These are phyloP conservation scores for Erodium trifolium DNA, from an alignment of 441 rosid species.

Conservation along the genomic window DNA sequence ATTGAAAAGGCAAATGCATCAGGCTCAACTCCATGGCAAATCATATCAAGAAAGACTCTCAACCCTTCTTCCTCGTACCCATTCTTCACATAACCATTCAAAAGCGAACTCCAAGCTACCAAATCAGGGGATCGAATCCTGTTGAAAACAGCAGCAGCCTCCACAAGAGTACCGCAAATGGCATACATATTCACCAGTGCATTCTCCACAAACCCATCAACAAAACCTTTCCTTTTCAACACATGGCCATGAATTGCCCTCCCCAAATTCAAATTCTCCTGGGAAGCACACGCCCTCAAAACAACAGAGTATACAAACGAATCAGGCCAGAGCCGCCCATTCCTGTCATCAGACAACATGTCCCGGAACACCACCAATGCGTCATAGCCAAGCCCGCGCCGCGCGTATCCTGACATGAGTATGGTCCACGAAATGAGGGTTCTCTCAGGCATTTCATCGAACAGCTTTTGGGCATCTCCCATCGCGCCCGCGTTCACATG, in stretches of 20 bases:
- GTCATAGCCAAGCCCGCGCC: constrained; percentile 19
- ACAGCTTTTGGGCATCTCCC: constrained; percentile 20
- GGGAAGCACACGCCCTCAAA: constrained; percentile 21
- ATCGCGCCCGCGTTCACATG: constrained; percentile 20
- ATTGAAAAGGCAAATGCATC: constrained; percentile 26
- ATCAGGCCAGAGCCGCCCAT: constrained; percentile 17
- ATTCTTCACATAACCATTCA: constrained; percentile 24
- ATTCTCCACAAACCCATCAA: constrained; percentile 28
- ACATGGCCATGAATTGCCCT: constrained; percentile 23
- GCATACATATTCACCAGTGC: constrained; percentile 31
- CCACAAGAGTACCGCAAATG: constrained; percentile 18
- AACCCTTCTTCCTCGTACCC: constrained; percentile 23
- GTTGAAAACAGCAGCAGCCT: constrained; percentile 21
- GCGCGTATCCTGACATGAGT: constrained; percentile 29
- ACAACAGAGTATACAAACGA: constrained; percentile 23
- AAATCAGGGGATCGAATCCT: constrained; percentile 22
- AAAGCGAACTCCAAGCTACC: constrained; percentile 27
- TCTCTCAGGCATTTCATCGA: constrained; percentile 24
- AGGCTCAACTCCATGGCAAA: constrained; percentile 16
- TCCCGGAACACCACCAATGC: constrained; percentile 21
- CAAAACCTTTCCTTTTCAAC: constrained; percentile 22
- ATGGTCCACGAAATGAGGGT: constrained; percentile 31
- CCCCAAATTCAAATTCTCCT: constrained; percentile 19
- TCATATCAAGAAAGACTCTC: constrained; percentile 21
- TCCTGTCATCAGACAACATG: constrained; percentile 17